These are phyloP conservation scores for Malus asiatica DNA, from an alignment of 306 rosid genomes.

Conservation along the genomic window DNA sequence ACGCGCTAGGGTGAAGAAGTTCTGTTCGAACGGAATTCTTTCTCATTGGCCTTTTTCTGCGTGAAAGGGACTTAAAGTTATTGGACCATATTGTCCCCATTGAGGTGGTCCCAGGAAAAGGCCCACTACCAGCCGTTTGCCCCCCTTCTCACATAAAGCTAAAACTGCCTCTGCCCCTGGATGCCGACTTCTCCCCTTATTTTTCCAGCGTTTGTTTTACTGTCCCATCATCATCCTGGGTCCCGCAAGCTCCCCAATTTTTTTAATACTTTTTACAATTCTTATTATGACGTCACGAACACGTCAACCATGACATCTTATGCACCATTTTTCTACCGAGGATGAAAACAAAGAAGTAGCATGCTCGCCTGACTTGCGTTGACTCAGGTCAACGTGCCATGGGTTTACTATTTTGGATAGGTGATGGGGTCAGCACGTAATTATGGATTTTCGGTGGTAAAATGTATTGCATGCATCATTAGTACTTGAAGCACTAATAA, in stretches of 20 bases:
- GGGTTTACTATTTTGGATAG: neutral
- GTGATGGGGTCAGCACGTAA: neutral
- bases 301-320: conserved; percentile 32
- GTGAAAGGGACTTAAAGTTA: conserved; percentile 41
- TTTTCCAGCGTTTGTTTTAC: neutral
- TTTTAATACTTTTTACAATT: neutral
- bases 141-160: conserved; percentile 31
- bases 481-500: too few species aligned
- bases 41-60: conserved; percentile 32
- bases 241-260: conserved; percentile 26
- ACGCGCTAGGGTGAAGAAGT: conserved; percentile 30
- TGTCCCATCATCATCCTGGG: conserved; percentile 24
- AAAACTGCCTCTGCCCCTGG: conserved; percentile 14
- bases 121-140: conserved; percentile 29
- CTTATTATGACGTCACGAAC: conserved; percentile 17
- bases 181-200: conserved; percentile 25
- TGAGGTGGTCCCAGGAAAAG: conserved; percentile 34
- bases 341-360: neutral
- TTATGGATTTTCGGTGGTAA: neutral
- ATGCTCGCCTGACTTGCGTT: neutral
- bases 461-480: too few species aligned
- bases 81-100: conserved; percentile 35
- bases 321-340: neutral
- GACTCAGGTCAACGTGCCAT: neutral
- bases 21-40: conserved; percentile 22